Evolutionary conservation across 768 basidiomycete genomes (phyloP), one percentile per base, ranked within the genome.

Genomic region (Daedaleopsis nitida): DNA sequence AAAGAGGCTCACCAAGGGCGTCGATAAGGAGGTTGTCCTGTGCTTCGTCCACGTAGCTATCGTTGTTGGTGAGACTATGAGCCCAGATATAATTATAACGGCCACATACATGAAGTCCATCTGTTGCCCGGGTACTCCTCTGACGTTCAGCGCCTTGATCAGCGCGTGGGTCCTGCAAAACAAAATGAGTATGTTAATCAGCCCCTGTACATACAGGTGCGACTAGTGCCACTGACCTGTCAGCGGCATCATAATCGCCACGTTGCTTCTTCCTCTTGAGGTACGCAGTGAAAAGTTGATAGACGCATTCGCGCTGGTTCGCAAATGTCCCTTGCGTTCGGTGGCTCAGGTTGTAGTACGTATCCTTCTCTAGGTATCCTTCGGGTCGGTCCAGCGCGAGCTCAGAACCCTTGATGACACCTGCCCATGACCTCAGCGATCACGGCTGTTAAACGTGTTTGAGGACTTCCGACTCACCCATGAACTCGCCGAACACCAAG

Each of bases 31-130:
- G 73, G 64, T 88, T 87, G 65, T 91, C 89, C 66, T 74, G 72
- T 1, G 82, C 85, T 72, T 91, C 89, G 54, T 91, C 89, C 1
- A 91, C 80, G 65, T 89, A 91, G 24, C 89, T 88, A n/a, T n/a
- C n/a, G n/a, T 32, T 32, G 27, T 23, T 3, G 5, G 16, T 5
- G 7, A 50, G n/a, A 21, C n/a, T 8, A 32, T 48, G 47, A 17
- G n/a, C 11, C 11, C 19, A 43, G 1, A 35, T 49, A 17, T 38
- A 21, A 35, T 17, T 52, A 65, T 44, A 45, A n/a, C n/a, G 27
- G 7, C n/a, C 44, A 70, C 81, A 38, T 61, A 89, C 86, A 89
- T 61, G 63, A 78, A 84, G 60, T 89, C 81, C 6, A 88, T 69
- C 57, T 75, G 81, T 42, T 69, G 69, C 6, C 81, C 82, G 2